phyloP scores from a whole-genome alignment of 768 basidiomycete genomes.

The Pleurotus tuber-regium region DNA sequence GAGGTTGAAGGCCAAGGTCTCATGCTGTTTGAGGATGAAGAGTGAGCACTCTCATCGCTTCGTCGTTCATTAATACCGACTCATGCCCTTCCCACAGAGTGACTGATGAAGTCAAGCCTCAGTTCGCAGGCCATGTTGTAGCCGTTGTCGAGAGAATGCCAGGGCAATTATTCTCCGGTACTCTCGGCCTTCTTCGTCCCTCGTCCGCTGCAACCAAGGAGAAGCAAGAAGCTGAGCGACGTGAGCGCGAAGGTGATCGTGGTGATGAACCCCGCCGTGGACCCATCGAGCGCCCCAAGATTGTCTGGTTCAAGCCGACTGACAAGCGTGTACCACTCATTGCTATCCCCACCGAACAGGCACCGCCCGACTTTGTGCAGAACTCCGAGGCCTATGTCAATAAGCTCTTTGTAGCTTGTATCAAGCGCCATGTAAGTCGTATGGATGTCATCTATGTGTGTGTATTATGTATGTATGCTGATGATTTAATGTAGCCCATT shows the following conservation, averaged over 20 bases:
- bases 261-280: constrained; percentile 78
- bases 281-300: constrained; percentile 91
- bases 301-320: constrained; percentile 99
- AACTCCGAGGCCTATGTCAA: constrained; percentile 89
- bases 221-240: constrained; percentile 96
- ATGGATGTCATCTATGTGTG: constrained; percentile 5
- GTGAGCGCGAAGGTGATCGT: constrained; percentile 93
- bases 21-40: constrained; percentile 97
- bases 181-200: constrained; percentile 90
- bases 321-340: constrained; percentile 99
- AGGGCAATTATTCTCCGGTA: constrained; percentile 97
- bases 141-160: constrained; percentile 99
- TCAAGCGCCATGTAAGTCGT: constrained; percentile 88
- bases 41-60: constrained; percentile 43
- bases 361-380: constrained; percentile 93
- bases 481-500: constrained; percentile 57
- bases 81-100: constrained; percentile 48
- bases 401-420: constrained; percentile 94
- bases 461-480: constrained; percentile 1
- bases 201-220: constrained; percentile 98
- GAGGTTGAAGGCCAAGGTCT: constrained; percentile 99
- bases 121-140: constrained; percentile 98
- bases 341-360: constrained; percentile 98
- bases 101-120: constrained; percentile 96
- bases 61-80: constrained; percentile 11